Conservation (phyloP, 768 basidiomycete genomes). For the Agrocybe chaxingu region DNA sequence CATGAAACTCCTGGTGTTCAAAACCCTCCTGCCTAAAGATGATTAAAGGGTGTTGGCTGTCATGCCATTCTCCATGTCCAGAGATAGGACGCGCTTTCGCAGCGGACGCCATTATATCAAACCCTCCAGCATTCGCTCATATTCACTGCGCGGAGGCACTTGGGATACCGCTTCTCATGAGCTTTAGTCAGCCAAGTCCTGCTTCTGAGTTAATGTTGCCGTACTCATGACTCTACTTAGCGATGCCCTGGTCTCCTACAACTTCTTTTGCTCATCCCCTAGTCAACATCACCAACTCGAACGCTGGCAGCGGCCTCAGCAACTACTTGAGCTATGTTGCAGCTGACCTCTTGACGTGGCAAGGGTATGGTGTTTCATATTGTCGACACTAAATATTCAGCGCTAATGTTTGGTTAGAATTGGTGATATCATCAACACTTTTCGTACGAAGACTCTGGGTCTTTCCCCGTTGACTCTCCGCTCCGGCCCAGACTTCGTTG, state of each 20-base stretch:
- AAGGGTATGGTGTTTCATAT: conserved; percentile 37
- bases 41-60: conserved; percentile 57
- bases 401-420: conserved; percentile 31
- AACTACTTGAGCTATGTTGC: conserved; percentile 58
- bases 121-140: conserved; percentile 67
- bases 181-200: conserved; percentile 45
- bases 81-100: conserved; percentile 43
- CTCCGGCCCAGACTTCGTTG: conserved; percentile 49
- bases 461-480: conserved; percentile 44
- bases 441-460: conserved; percentile 46
- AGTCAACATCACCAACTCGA: conserved; percentile 53
- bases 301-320: conserved; percentile 49
- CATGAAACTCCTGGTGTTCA: no score
- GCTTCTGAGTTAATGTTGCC: conserved; percentile 2
- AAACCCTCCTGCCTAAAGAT: conserved; percentile 30
- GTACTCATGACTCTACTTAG: conserved; percentile 26
- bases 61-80: conserved; percentile 47
- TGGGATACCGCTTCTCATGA: conserved; percentile 53
- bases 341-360: conserved; percentile 60
- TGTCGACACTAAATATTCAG: background rate
- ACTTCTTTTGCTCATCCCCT: conserved; percentile 59
- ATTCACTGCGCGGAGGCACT: conserved; percentile 64
- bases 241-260: conserved; percentile 66
- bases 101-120: conserved; percentile 64
- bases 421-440: conserved; percentile 57